Evolutionary conservation across 441 rosid species (phyloP), one percentile per base, ranked within the genome.

Genomic region (Gossypium davidsonii): DNA sequence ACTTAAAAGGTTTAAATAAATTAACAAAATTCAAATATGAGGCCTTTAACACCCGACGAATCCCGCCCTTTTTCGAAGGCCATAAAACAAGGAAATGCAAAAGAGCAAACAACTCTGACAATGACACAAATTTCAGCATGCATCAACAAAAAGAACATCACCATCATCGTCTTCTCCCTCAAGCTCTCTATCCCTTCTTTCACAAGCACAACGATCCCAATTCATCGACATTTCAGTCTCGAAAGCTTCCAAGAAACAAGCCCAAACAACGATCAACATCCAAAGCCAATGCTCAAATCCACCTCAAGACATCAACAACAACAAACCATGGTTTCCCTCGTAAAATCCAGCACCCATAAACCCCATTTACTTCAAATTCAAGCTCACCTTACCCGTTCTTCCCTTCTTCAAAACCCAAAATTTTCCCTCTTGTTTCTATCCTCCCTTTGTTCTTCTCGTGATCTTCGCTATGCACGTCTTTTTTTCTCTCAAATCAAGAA

Each of bases 351-450:
- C 71, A 77, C 88, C 81, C 70, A 68, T 0, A 81, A 70, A 49
- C 12, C 86, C 77, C 89, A 84, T 37, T 84, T 90, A 61, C 91
- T 82, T 48, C 93, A 89, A 79, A 85, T 90, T 72, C 94, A 89
- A 21, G 93, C 89, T 79, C 82, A 85, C 74, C 80, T 89, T 58
- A 75, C 87, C 52, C 82, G 86, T 53, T 78, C 83, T 53, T 86
- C 83, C 42, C 77, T 85, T 44, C 74, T 87, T 67, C 84, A 67
- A 73, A 78, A 77, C 82, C 79, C 88, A 1, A 17, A 66, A 57
- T 1, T 87, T 70, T 83, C 88, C 67, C 85, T 81, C 78, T 86
- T 79, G 15, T 79, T 92, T 65, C 67, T 92, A 77, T 85, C 91
- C 42, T 83, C 91, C 65, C 66, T 80, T 26, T 77, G 90, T 10